These are phyloP conservation scores for Uronychia setigera DNA, from an alignment of 73 alveolate species.

Conservation along the genomic window DNA sequence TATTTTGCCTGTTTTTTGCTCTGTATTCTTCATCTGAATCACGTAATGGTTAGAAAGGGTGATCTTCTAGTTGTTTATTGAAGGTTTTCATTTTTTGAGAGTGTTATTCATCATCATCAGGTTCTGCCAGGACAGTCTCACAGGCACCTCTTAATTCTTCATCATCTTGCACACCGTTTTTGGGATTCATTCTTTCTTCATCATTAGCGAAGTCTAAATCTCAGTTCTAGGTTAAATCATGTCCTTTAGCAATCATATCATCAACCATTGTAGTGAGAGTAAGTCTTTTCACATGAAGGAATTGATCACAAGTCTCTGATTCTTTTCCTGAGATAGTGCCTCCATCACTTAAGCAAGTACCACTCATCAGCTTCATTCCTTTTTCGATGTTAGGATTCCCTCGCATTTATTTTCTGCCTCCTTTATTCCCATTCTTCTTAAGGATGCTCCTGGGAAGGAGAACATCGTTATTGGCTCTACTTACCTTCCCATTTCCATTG, in stretches of 20 bases:
- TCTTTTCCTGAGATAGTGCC: too few relatives aligned
- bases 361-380: too few relatives aligned
- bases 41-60: background rate
- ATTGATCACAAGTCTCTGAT: too few relatives aligned
- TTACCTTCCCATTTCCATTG: background rate
- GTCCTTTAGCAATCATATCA: background rate
- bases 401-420: background rate
- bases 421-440: background rate
- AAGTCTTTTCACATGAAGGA: background rate
- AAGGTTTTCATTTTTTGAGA: background rate
- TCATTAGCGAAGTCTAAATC: too few relatives aligned
- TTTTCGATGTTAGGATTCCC: background rate
- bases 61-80: background rate
- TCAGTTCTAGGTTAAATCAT: background rate
- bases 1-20: background rate
- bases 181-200: too few relatives aligned
- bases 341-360: too few relatives aligned
- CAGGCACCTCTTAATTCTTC: background rate
- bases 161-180: background rate
- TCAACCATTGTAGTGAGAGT: background rate
- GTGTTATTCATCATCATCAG: background rate
- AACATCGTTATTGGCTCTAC: background rate
- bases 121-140: too few relatives aligned
- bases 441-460: background rate
- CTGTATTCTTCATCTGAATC: background rate